Evolutionary conservation across 768 basidiomycete genomes (phyloP), one percentile per base, ranked within the genome.

Genomic region (Grammothele lineata): DNA sequence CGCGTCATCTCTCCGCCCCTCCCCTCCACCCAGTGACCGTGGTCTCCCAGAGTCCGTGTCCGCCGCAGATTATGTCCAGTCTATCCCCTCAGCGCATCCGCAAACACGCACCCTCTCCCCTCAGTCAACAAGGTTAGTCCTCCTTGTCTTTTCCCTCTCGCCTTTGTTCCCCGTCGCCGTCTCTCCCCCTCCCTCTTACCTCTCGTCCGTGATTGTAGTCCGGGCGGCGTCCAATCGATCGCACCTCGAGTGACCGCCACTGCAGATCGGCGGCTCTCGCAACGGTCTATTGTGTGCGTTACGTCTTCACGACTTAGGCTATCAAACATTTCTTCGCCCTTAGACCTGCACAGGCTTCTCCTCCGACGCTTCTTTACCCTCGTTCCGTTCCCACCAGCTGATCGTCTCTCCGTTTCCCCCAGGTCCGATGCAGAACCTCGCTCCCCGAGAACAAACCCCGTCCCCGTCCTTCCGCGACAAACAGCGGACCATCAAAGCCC

Each of bases 61-160:
- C 43, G 40, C 48, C 51, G 47, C 45, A 50, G 56, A 58, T 58
- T 59, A 83, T 85, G 82, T 72, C 81, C 26, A 77, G 69, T 57
- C 75, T 77, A 56, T 79, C 79, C 22, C 77, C 78, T 14, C 77
- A 81, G 60, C 78, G 80, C 62, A 65, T 70, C 55, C 73, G 80
- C 58, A 80, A 77, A 40, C 27, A 38, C 40, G 37, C 44, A 9
- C 77, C 72, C 57, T 65, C 72, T 44, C 75, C 74, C 57, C 67
- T 72, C 48, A 41, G 62, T 32, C 70, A 69, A 42, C 76, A 74
- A 68, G 74, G 80, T 80, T 55, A 59, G 73, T 68, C 52, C 48
- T 56, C 58, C 51, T 48, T 59, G 56, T 40, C 24, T 42, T 36
- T 43, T 15, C 24, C 12, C 12, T 26, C 37, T 33, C 36, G 25